Conservation (phyloP, 139 green algal species). For the Closterium sp. region DNA sequence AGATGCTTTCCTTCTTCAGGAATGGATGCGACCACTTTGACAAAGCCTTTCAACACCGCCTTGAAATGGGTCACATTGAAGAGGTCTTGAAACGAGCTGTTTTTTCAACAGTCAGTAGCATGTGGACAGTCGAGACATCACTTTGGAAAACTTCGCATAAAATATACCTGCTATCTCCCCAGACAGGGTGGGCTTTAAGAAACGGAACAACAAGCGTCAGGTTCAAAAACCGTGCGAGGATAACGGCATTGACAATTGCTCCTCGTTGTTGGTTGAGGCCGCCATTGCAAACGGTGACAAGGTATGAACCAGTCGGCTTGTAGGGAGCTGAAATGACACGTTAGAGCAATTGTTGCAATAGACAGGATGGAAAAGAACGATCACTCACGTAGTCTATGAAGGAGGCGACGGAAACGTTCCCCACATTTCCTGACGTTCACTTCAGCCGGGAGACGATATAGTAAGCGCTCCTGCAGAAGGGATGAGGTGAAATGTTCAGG, state of each 20-base stretch:
- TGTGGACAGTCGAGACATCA: background rate
- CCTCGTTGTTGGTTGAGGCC: constrained; percentile 20
- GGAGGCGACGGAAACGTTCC: background rate
- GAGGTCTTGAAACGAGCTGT: background rate
- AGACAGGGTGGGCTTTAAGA: constrained; percentile 12
- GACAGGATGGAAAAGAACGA: background rate
- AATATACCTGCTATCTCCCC: constrained; percentile 11
- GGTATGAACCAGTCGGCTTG: constrained; percentile 10
- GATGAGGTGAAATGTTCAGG: background rate
- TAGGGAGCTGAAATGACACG: background rate
- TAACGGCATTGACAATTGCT: constrained; percentile 23
- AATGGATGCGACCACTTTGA: constrained; percentile 8
- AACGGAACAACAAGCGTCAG: constrained; percentile 14
- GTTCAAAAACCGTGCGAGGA: constrained; percentile 14
- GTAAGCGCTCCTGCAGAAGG: background rate
- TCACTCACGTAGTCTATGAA: background rate
- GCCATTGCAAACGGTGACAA: constrained; percentile 10
- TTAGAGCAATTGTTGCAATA: background rate
- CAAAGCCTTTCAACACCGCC: background rate
- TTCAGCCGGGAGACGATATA: background rate
- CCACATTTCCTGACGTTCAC: background rate
- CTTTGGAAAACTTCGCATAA: background rate
- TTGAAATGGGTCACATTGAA: constrained; percentile 19
- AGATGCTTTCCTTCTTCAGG: background rate
- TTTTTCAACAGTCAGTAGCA: background rate